Evolutionary conservation across 352 stramenopile species (phyloP).

Genomic region (Hyaloperonospora brassicae): DNA sequence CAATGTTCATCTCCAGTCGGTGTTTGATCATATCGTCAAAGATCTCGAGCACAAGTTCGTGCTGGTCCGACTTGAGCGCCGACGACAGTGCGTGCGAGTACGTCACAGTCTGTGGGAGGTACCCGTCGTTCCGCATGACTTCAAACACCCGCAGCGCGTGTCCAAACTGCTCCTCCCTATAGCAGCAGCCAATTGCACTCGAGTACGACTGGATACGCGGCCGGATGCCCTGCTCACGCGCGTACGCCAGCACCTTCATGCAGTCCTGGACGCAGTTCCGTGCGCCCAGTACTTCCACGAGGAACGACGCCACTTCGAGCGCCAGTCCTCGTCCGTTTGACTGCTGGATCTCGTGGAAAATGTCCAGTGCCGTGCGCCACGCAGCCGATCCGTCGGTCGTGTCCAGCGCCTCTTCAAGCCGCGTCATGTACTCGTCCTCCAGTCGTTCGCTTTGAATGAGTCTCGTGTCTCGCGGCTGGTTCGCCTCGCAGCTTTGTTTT

Average conservation of each 20-base stretch:
- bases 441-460: slow-evolving; percentile 15
- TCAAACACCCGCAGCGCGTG: slow-evolving; percentile 80
- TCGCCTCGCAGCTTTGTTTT: too few relatives aligned
- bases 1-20: slow-evolving; percentile 55
- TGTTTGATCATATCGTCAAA: slow-evolving; percentile 83
- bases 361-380: slow-evolving; percentile 39
- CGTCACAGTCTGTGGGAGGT: slow-evolving; percentile 67
- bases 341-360: slow-evolving; percentile 41
- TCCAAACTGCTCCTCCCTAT: slow-evolving; percentile 56
- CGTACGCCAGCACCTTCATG: slow-evolving; percentile 58
- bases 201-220: slow-evolving; percentile 81
- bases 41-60: slow-evolving; percentile 83
- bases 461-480: neutral
- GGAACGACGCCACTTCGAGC: slow-evolving; percentile 39
- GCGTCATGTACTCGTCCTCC: slow-evolving; percentile 21
- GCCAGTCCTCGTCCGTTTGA: slow-evolving; percentile 30
- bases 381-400: slow-evolving; percentile 29
- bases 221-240: slow-evolving; percentile 55
- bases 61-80: slow-evolving; percentile 63
- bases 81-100: slow-evolving; percentile 80
- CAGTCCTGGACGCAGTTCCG: slow-evolving; percentile 41
- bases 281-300: slow-evolving; percentile 55
- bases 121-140: slow-evolving; percentile 82
- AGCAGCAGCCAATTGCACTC: slow-evolving; percentile 67
- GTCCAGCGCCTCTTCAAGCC: slow-evolving; percentile 23